Evolutionary conservation across 345 rosid genomes (phyloP).

Genomic region (Pelargonium nanum): DNA sequence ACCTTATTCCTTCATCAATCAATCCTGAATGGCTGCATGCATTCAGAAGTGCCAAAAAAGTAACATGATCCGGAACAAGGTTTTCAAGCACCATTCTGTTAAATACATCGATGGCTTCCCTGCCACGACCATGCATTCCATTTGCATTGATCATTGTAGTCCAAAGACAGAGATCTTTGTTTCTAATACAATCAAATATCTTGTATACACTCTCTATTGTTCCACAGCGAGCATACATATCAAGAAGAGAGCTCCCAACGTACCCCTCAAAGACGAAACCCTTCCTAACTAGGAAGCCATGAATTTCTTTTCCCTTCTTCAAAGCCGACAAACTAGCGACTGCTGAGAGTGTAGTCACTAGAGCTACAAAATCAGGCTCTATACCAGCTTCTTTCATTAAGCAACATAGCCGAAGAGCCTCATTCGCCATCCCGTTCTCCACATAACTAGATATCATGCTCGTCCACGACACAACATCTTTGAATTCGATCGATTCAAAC

Average conservation of each 20-base stretch:
- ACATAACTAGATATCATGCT: slow-evolving; percentile 72
- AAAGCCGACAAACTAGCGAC: slow-evolving; percentile 50
- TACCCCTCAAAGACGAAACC: slow-evolving; percentile 49
- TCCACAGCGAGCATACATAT: slow-evolving; percentile 80
- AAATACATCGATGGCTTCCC: slow-evolving; percentile 51
- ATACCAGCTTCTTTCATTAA: slow-evolving; percentile 38
- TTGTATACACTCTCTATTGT: slow-evolving; percentile 40
- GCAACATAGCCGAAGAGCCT: slow-evolving; percentile 49
- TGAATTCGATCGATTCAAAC: slow-evolving; percentile 40
- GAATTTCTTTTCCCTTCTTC: slow-evolving; percentile 71
- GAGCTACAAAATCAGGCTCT: slow-evolving; percentile 52
- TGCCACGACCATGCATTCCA: slow-evolving; percentile 78
- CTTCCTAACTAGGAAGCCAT: slow-evolving; percentile 47
- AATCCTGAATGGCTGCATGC: slow-evolving; percentile 88
- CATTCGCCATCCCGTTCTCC: slow-evolving; percentile 42
- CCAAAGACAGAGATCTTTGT: slow-evolving; percentile 43
- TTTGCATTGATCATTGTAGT: slow-evolving; percentile 75
- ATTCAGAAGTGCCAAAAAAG: slow-evolving; percentile 63
- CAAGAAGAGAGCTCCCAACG: slow-evolving; percentile 49
- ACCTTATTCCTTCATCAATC: slow-evolving; percentile 49
- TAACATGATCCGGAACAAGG: slow-evolving; percentile 54
- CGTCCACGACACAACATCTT: slow-evolving; percentile 84
- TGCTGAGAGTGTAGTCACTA: slow-evolving; percentile 53
- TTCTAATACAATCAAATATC: slow-evolving; percentile 34
- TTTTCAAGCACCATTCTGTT: slow-evolving; percentile 33